phyloP scores from a whole-genome alignment of 495 filamentous ascomycete genomes.

The Penicillium manginii region DNA sequence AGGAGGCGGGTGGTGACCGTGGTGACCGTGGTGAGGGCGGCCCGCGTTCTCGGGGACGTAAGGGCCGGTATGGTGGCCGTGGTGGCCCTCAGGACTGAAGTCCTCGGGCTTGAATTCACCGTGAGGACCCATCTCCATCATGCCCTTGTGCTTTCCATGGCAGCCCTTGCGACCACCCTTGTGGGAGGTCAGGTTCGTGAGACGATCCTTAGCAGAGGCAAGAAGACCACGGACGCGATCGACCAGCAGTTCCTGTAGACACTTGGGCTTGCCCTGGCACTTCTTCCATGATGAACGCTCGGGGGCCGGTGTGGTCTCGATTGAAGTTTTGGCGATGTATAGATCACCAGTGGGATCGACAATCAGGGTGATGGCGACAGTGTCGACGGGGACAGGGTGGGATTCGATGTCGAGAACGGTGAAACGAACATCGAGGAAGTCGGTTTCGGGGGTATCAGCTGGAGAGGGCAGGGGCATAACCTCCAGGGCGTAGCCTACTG shows the following conservation, averaged over 20 bases:
- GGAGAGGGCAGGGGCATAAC: constrained; percentile 39
- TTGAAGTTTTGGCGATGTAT: constrained; percentile 40
- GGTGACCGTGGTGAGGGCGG: constrained; percentile 34
- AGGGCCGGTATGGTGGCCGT: constrained; percentile 14
- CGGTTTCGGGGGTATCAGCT: constrained; percentile 32
- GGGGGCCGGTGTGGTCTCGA: constrained; percentile 39
- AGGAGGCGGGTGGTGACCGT: constrained; percentile 21
- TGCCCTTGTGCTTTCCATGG: constrained; percentile 30
- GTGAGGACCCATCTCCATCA: constrained; percentile 15
- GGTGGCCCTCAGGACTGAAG: constrained; percentile 21
- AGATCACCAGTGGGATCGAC: constrained; percentile 40
- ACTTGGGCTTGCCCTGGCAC: constrained; percentile 45
- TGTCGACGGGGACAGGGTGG: constrained; percentile 54
- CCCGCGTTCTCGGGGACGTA: constrained; percentile 21
- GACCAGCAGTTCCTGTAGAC: constrained; percentile 43
- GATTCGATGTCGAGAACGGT: constrained; percentile 54
- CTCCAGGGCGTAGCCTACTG: constrained; percentile 49
- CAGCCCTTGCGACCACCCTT: constrained; percentile 37
- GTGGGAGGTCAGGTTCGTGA: constrained; percentile 32
- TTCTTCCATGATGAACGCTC: constrained; percentile 44
- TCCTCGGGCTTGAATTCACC: background rate
- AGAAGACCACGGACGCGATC: constrained; percentile 44
- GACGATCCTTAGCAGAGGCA: constrained; percentile 42
- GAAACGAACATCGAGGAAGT: constrained; percentile 46
- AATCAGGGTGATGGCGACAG: constrained; percentile 48